These are phyloP conservation scores for Penicillium sp. DNA, from an alignment of 2,329 filamentous ascomycete genomes.

Conservation along the genomic window DNA sequence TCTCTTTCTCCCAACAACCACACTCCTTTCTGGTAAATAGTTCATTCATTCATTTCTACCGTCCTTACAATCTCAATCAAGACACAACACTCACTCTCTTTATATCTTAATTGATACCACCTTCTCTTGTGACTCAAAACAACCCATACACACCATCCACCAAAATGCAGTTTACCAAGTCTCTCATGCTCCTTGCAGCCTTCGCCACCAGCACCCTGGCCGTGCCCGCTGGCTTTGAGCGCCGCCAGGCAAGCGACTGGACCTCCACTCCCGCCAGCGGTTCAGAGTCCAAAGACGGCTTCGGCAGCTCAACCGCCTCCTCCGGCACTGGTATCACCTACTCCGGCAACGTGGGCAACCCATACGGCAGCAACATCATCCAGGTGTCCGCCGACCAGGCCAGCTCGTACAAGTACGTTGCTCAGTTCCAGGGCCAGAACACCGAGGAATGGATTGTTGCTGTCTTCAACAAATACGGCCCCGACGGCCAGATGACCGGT, in stretches of 20 bases:
- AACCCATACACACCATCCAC: not conserved
- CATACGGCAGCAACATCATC: slow-evolving; percentile 44
- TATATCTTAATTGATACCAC: not conserved
- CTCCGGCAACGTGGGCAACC: slow-evolving; percentile 40
- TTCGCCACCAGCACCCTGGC: slow-evolving; percentile 27
- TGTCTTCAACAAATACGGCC: slow-evolving; percentile 44
- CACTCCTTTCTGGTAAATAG: slow-evolving; percentile 8
- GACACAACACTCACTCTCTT: slow-evolving; percentile 3
- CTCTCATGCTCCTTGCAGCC: slow-evolving; percentile 34
- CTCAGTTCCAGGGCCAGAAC: slow-evolving; percentile 34
- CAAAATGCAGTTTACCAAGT: slow-evolving; percentile 32
- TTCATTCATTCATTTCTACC: slow-evolving; percentile 3
- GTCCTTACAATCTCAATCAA: slow-evolving; percentile 5
- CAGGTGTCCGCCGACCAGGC: slow-evolving; percentile 33
- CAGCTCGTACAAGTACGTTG: slow-evolving; percentile 38
- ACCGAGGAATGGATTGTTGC: slow-evolving; percentile 37
- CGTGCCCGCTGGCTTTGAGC: slow-evolving; percentile 18
- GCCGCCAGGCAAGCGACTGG: slow-evolving; percentile 23
- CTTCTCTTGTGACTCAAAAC: not conserved
- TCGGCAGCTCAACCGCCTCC: slow-evolving; percentile 31
- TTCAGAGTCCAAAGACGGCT: slow-evolving; percentile 32
- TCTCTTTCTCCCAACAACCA: slow-evolving; percentile 1
- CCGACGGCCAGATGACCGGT: slow-evolving; percentile 34
- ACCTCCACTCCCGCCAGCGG: slow-evolving; percentile 23
- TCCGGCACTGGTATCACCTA: slow-evolving; percentile 31